These are phyloP conservation scores for Wickerhamiella slavikovae DNA, from an alignment of 805 yeast species.

Conservation along the genomic window DNA sequence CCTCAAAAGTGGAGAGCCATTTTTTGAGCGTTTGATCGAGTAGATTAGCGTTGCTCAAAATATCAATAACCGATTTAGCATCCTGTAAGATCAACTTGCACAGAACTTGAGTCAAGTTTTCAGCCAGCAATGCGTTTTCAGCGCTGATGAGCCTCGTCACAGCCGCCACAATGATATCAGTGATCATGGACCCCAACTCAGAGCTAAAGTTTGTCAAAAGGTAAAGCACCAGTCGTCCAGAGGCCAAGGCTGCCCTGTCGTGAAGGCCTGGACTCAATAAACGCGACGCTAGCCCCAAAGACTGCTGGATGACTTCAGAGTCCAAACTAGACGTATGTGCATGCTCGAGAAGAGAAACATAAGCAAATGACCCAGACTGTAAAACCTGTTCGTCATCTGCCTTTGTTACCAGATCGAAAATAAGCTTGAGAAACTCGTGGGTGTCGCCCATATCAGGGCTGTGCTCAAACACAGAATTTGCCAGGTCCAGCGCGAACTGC, in stretches of 20 bases:
- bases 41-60: conserved; percentile 29
- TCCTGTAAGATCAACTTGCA: conserved; percentile 47
- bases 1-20: conserved; percentile 72
- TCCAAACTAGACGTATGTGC: conserved; percentile 5
- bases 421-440: conserved; percentile 15
- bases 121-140: conserved; percentile 50
- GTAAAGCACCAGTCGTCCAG: conserved; percentile 46
- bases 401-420: conserved; percentile 26
- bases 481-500: conserved; percentile 32
- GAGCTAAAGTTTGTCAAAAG: conserved; percentile 32
- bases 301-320: conserved; percentile 13
- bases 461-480: conserved; percentile 13
- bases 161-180: conserved; percentile 52
- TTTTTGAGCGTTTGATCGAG: conserved; percentile 41
- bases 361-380: conserved; percentile 58
- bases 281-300: conserved; percentile 46
- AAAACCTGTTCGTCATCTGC: conserved; percentile 59
- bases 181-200: conserved; percentile 21
- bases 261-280: conserved; percentile 50
- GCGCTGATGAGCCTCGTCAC: conserved; percentile 46
- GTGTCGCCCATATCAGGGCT: conserved; percentile 11
- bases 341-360: conserved; percentile 34
- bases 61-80: conserved; percentile 40
- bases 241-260: conserved; percentile 65
- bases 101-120: conserved; percentile 55